Conservation (phyloP, 2,329 filamentous ascomycete species). For the Fusarium neocosmosporiellum region DNA sequence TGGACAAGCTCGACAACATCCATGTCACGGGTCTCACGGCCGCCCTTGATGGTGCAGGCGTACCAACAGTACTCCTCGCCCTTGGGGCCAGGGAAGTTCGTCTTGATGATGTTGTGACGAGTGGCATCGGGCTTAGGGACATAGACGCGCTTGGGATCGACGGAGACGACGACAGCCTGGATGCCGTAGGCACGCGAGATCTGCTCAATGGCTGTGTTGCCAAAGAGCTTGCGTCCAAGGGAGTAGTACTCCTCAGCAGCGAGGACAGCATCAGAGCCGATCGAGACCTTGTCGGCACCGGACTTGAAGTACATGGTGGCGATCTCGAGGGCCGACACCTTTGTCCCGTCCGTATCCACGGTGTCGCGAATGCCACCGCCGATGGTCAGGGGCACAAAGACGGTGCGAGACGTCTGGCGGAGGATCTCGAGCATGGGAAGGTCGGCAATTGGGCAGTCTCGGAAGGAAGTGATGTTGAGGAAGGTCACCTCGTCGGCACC, state of each 20-base stretch:
- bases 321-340: constrained; percentile 90
- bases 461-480: constrained; percentile 97
- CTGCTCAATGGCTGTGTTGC: constrained; percentile 92
- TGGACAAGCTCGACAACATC: constrained; percentile 89
- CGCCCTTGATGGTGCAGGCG: constrained; percentile 96
- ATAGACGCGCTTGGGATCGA: constrained; percentile 94
- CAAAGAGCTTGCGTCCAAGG: constrained; percentile 74
- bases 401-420: constrained; percentile 84
- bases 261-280: constrained; percentile 92
- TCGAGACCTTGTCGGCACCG: constrained; percentile 96
- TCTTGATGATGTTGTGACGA: constrained; percentile 79
- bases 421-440: constrained; percentile 96
- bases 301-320: constrained; percentile 98
- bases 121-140: constrained; percentile 77
- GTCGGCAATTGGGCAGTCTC: constrained; percentile 92
- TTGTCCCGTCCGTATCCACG: constrained; percentile 86
- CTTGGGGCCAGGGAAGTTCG: constrained; percentile 74
- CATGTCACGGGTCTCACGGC: constrained; percentile 91
- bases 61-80: constrained; percentile 94
- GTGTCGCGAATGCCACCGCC: constrained; percentile 96
- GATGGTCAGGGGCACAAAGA: constrained; percentile 96
- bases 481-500: constrained; percentile 98
- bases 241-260: constrained; percentile 93
- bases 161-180: constrained; percentile 95
- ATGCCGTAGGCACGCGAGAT: constrained; percentile 95